Evolutionary conservation across 1,284 basidiomycete genomes (phyloP), one percentile per base, ranked within the genome.

Genomic region (Wallemia hederae): DNA sequence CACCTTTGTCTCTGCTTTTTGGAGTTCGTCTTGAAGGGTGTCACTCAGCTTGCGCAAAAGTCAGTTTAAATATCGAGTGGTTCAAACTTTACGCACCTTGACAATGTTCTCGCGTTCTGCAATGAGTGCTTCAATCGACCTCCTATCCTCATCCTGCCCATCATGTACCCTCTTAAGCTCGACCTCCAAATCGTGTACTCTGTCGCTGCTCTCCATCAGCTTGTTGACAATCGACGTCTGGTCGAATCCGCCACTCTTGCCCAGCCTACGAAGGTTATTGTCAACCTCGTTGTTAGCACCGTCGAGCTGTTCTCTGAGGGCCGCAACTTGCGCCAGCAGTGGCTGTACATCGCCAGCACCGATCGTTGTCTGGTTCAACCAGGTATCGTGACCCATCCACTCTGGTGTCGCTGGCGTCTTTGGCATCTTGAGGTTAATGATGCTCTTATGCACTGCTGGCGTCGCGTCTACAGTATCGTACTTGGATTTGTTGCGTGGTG

Each of bases 221-320:
- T 49, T 49, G 5, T 49, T 49, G n/a, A 49, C 19, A 11, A 49
- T 22, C 11, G 39, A 49, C n/a, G 5, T 22, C 39, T 49, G 11
- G n/a, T 49, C 39, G 22, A 49, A 22, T 7, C n/a, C n/a, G n/a
- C 39, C 39, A 49, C 39, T 49, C n/a, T 49, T 22, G 3, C 39
- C 39, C 5, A 49, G 39, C 39, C 3, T 49, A n/a, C 39, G 39
- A 59, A 75, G 71, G 66, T 75, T 75, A 59, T 66, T 64, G 65
- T 75, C 74, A 14, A 75, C 69, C 34, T 72, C 70, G 1, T 65
- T 63, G 62, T 75, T 73, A 14, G 72, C 72, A 15, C 66, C 64
- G 2, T 67, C 62, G 19, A 75, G 68, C 62, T 74, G 70, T 0
- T 65, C 60, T 39, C 71, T 70, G n/a, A 75, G 67, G 22, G 69